phyloP scores from a whole-genome alignment of 106 monocot genomes.

The Allium fistulosum region DNA sequence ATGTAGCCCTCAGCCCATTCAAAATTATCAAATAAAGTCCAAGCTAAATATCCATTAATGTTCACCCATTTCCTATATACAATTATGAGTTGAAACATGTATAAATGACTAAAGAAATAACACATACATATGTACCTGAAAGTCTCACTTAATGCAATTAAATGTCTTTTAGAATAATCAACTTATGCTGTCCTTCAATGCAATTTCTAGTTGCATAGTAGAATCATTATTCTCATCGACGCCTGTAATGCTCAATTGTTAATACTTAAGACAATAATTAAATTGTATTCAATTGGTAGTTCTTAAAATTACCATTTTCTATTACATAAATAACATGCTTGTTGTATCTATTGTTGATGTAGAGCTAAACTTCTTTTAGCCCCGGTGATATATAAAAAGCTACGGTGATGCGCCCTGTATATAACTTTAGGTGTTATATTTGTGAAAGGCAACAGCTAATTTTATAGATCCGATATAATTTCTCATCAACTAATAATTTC shows the following conservation, averaged over 20 bases:
- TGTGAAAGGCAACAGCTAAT: neutral
- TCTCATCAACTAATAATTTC: neutral
- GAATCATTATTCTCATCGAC: neutral
- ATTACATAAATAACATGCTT: conserved; percentile 38
- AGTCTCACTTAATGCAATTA: neutral
- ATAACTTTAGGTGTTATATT: neutral
- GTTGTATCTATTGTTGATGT: conserved; percentile 33
- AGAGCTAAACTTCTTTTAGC: conserved; percentile 21
- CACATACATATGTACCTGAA: neutral
- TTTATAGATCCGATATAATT: neutral
- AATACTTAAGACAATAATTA: no score
- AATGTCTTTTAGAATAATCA: neutral
- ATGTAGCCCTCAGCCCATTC: conserved; percentile 36
- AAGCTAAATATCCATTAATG: conserved; percentile 47
- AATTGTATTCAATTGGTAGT: no score
- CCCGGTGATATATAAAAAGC: conserved; percentile 30
- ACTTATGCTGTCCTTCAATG: neutral
- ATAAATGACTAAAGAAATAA: neutral
- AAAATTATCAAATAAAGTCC: conserved; percentile 44
- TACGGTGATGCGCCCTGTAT: conserved; percentile 27
- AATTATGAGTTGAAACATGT: no score
- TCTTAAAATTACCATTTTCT: conserved; percentile 53
- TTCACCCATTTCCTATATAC: conserved; percentile 26
- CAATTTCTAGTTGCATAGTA: no score
- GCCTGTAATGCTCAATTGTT: no score